phyloP scores from a whole-genome alignment of 495 filamentous ascomycete genomes.

The Aspergillus steynii region DNA sequence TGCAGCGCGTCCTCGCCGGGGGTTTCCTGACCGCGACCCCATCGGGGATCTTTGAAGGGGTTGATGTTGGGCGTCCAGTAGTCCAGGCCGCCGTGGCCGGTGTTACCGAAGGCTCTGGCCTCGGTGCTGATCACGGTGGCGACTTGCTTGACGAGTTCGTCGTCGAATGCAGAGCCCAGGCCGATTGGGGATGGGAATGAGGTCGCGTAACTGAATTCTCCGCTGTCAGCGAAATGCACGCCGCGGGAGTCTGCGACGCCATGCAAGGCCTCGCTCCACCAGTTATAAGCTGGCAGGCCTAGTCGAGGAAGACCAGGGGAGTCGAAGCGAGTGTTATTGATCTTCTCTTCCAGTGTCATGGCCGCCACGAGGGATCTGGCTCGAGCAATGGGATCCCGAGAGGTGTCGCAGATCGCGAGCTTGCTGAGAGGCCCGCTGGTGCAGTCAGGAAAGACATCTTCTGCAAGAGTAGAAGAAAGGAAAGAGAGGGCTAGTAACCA shows the following conservation, averaged over 20 bases:
- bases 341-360: conserved; percentile 45
- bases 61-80: conserved; percentile 67
- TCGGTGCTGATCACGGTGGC: conserved; percentile 55
- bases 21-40: conserved; percentile 58
- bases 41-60: conserved; percentile 57
- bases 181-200: conserved; percentile 57
- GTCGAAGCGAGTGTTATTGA: conserved; percentile 49
- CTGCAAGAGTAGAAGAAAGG: not conserved
- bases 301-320: conserved; percentile 51
- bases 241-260: conserved; percentile 51
- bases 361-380: conserved; percentile 31
- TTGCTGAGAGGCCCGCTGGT: conserved; percentile 8
- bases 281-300: conserved; percentile 50
- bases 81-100: conserved; percentile 50
- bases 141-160: conserved; percentile 50
- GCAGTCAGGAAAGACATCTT: conserved; percentile 12
- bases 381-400: conserved; percentile 34
- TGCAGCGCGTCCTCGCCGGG: conserved; percentile 59
- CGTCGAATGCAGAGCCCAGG: conserved; percentile 57
- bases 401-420: conserved; percentile 38
- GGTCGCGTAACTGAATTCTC: conserved; percentile 53
- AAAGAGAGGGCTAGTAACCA: not conserved
- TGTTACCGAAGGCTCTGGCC: conserved; percentile 60
- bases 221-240: conserved; percentile 44
- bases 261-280: conserved; percentile 52